Evolutionary conservation across 768 basidiomycete genomes (phyloP).

Genomic region (Rubroboletus satanas): DNA sequence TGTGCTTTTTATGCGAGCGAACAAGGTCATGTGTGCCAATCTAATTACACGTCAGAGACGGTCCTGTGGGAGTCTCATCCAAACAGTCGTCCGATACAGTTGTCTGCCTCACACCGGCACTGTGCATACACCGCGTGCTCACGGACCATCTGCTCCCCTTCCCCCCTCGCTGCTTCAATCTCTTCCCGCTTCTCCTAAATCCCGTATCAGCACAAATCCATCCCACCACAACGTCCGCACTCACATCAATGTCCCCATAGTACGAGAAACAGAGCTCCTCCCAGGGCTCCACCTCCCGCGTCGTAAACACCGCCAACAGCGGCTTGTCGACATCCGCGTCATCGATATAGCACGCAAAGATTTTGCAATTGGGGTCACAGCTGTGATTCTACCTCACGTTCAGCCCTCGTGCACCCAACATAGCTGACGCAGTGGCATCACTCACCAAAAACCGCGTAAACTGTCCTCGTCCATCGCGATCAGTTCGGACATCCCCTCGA

Average conservation of each 20-base stretch:
- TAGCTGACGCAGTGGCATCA: neutral
- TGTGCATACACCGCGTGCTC: constrained; percentile 44
- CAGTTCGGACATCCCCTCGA: constrained; percentile 1
- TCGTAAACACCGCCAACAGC: constrained; percentile 62
- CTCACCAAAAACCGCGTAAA: constrained; percentile 87
- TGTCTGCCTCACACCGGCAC: constrained; percentile 51
- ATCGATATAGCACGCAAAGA: constrained; percentile 75
- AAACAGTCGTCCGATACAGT: constrained; percentile 44
- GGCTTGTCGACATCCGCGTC: constrained; percentile 72
- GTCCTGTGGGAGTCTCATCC: constrained; percentile 7
- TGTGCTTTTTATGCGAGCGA: neutral
- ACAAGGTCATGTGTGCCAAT: neutral
- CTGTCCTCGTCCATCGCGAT: constrained; percentile 37
- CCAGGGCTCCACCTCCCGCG: constrained; percentile 53
- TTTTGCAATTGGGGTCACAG: constrained; percentile 78
- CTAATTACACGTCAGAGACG: neutral
- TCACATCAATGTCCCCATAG: constrained; percentile 50
- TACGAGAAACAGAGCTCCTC: constrained; percentile 83
- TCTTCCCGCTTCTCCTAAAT: constrained; percentile 23
- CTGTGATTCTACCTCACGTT: constrained; percentile 69
- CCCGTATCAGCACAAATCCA: neutral
- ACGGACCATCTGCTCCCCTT: constrained; percentile 1
- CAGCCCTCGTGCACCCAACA: neutral
- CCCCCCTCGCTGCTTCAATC: constrained; percentile 3
- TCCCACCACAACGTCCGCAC: neutral